These are phyloP conservation scores for Gonium pectorale DNA, from an alignment of 139 green algal genomes.

Conservation along the genomic window DNA sequence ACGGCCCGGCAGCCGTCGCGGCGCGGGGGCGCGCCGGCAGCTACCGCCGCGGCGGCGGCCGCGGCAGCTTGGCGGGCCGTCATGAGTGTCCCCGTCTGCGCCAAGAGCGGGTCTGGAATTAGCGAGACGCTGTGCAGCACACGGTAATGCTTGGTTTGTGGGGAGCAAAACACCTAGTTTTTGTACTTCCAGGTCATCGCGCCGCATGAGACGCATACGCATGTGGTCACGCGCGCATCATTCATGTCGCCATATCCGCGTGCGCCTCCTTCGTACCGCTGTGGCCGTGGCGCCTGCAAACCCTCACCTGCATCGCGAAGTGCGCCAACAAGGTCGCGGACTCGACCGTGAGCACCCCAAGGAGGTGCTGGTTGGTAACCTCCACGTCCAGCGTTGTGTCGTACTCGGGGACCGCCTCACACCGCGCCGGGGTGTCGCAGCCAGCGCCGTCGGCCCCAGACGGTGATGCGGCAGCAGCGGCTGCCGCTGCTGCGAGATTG, in stretches of 20 bases:
- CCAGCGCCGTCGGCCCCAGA: neutral
- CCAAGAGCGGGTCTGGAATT: too few relatives aligned
- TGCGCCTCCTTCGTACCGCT: too few relatives aligned
- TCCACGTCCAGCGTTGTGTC: constrained; percentile 45
- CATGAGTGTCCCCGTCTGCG: constrained; percentile 38
- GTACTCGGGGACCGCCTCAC: neutral
- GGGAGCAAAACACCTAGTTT: too few relatives aligned
- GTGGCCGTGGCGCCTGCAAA: too few relatives aligned
- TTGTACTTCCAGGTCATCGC: too few relatives aligned
- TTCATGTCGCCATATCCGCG: neutral
- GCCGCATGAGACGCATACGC: too few relatives aligned
- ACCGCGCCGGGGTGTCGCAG: neutral
- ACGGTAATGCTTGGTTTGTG: too few relatives aligned
- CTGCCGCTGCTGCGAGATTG: neutral
- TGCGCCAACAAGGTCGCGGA: constrained; percentile 57
- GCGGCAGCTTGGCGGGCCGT: constrained; percentile 13
- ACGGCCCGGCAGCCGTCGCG: neutral
- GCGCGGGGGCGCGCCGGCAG: constrained; percentile 3
- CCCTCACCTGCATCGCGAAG: constrained; percentile 52
- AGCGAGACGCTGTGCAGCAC: too few relatives aligned
- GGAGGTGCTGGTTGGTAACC: constrained; percentile 63
- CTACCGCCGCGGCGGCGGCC: neutral
- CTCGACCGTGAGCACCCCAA: constrained; percentile 59
- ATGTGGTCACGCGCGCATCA: too few relatives aligned
- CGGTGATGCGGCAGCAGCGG: neutral